A percentile compares a stretch with the other conserved stretches of the same genome.
Conservation (phyloP, 495 filamentous ascomycete species). For the Rhypophila decipiens region DNA sequence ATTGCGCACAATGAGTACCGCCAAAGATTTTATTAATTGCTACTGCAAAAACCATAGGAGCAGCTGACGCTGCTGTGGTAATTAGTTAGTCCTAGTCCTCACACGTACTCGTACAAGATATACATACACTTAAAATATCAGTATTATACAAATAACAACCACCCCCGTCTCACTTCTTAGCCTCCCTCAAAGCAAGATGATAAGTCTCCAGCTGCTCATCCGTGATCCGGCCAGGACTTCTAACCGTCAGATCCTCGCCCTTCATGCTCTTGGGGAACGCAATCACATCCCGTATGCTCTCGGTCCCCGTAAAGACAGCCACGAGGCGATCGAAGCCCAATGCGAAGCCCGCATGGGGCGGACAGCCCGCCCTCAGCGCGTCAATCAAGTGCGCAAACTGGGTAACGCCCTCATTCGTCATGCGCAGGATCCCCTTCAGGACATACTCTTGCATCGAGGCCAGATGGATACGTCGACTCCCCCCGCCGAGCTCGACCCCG, state of each 20-base stretch:
- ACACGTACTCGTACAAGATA: too few relatives aligned
- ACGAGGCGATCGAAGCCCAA: slow-evolving; percentile 86
- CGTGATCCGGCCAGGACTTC: slow-evolving; percentile 61
- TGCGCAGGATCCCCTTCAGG: slow-evolving; percentile 71
- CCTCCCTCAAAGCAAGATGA: slow-evolving; percentile 41
- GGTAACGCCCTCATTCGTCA: slow-evolving; percentile 52
- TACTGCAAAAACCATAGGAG: too few relatives aligned
- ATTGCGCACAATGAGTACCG: too few relatives aligned
- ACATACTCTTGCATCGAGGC: slow-evolving; percentile 78
- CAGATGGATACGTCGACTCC: slow-evolving; percentile 87
- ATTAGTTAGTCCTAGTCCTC: too few relatives aligned
- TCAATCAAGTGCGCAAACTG: slow-evolving; percentile 82
- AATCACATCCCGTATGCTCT: slow-evolving; percentile 83
- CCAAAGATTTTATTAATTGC: too few relatives aligned
- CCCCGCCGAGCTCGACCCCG: slow-evolving; percentile 89
- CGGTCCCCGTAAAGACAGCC: slow-evolving; percentile 69
- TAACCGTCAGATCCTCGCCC: slow-evolving; percentile 76
- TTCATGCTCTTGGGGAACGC: slow-evolving; percentile 91
- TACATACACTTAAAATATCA: too few relatives aligned
- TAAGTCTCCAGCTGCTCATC: slow-evolving; percentile 63
- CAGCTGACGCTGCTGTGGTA: too few relatives aligned
- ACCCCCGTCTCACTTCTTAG: slow-evolving; percentile 1
- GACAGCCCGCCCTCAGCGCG: slow-evolving; percentile 80
- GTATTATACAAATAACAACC: too few relatives aligned
- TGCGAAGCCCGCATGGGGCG: slow-evolving; percentile 93